Base-by-base conservation (phyloP, 768 basidiomycete species). In the Boletellus ananiceps region DNA sequence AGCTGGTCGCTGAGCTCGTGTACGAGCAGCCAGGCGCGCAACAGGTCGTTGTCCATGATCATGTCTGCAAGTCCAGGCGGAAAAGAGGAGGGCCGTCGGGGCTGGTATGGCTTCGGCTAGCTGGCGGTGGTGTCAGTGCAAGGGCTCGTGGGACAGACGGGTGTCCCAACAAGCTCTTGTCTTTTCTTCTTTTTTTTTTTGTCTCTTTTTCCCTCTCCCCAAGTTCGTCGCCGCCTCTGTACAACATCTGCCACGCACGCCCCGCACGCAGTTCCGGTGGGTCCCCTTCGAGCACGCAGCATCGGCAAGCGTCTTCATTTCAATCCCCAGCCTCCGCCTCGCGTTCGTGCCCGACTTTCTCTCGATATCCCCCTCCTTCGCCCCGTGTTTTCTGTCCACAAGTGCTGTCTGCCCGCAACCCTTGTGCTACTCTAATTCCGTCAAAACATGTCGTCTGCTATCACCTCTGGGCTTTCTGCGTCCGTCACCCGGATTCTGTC, bases 401-500 rank as follows among this genome's bases (percentile, higher is more conserved):
- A 27, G 27, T 19, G 19, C 19, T 19, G 19, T 19, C 19, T 19
- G 23, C 29, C 29, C 29, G 27, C 27, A 29, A 29, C 27, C 27
- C 9, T 6, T 29, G 29, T 11, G 29, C 11, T 29, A 11, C 29
- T 8, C 29, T 29, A 11, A 29, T 29, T 1, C 11, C 29, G 29
- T 9, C 25, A 52, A 57, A 47, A 59, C 63, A 88, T 88, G 86
- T 75, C 86, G 57, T 41, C 53, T 5, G 70, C 85, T 52, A 80
- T 85, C 25, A 81, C 89, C 58, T 79, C 88, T 52, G 82, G 84
- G 57, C 80, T 94, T 58, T 93, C 94, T 52, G 94, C 94, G 49
- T 92, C 91, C 39, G 93, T 96, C 59, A 99, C 96, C 43, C 87
- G 94, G 56, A 95, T 99, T 64, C 84, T 99, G 60, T 85, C 78